Evolutionary conservation across 257 asterid genomes (phyloP).

Genomic region (Thymus quinquecostatus): DNA sequence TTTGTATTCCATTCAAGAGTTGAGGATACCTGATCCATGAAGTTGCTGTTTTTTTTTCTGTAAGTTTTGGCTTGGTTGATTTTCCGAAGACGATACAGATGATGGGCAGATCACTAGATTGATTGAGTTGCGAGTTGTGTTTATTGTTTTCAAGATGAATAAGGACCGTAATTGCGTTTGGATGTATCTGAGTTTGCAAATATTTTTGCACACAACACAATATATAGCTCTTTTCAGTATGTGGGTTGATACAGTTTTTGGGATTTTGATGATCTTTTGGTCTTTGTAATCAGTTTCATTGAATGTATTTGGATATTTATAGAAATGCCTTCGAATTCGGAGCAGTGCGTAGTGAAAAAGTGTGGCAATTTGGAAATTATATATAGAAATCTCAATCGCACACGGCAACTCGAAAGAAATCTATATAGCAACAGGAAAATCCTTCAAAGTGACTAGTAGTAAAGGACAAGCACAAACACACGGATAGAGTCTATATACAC

Average conservation of each 20-base stretch:
- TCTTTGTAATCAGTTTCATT: too few relatives aligned
- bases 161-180: constrained; percentile 14
- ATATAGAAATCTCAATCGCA: too few relatives aligned
- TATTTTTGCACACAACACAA: not conserved
- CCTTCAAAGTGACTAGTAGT: too few relatives aligned
- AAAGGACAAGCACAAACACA: too few relatives aligned
- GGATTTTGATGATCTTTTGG: not conserved
- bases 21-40: constrained; percentile 72
- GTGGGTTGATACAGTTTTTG: not conserved
- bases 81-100: constrained; percentile 18
- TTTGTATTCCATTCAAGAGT: constrained; percentile 94
- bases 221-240: not conserved
- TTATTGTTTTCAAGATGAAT: constrained; percentile 28
- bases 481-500: too few relatives aligned
- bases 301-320: too few relatives aligned
- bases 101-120: not conserved
- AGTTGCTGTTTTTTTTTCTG: constrained; percentile 17
- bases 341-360: too few relatives aligned
- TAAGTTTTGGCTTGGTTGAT: constrained; percentile 27
- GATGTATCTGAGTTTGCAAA: not conserved
- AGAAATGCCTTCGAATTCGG: too few relatives aligned
- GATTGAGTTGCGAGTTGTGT: constrained; percentile 20
- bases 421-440: too few relatives aligned
- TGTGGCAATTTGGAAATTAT: too few relatives aligned
- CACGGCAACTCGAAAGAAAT: too few relatives aligned